Evolutionary conservation across 2,329 filamentous ascomycete species (phyloP), one percentile per base, ranked within the genome.

Genomic region (Xylariales sp.): DNA sequence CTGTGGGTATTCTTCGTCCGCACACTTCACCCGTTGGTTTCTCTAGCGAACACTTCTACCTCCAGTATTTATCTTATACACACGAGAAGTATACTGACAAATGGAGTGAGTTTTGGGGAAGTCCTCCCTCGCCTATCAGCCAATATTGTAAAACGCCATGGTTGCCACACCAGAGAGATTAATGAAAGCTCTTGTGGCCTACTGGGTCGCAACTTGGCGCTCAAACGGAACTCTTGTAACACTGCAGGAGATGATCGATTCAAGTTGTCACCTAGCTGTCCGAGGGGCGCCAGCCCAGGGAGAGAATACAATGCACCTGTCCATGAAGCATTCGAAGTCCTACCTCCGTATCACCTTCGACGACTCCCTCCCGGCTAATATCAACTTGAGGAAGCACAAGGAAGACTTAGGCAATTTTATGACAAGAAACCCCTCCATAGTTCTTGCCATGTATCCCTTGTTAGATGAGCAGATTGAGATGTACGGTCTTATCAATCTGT

Each of bases 101-200:
- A n/a, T 25, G 23, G 23, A 25, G 8, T 25, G 23, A 8, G 8
- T 25, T 25, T 25, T 8, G 8, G 23, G n/a, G 23, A n/a, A 8
- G 8, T 25, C 23, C 8, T 25, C n/a, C 7, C 28, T 15, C 7
- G 8, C 28, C 7, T 7, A 10, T 15, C 11, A 16, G 8, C 28
- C 14, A 30, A 16, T 7, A 10, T 15, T 30, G n/a, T 10, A 11
- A 6, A 10, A n/a, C n/a, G 18, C n/a, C 29, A 33, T 34, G 30
- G 13, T 18, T 11, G 17, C 25, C 28, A 36, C 38, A 5, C 14
- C 38, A n/a, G 30, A 36, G n/a, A 24, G 36, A 20, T 27, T 36
- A 7, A 40, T 24, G 13, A 34, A 29, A 12, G 11, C 18, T 5
- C 31, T 40, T 19, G 25, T 40, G 11, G 29, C 38, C 10, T 40